Evolutionary conservation across 2,329 filamentous ascomycete species (phyloP).

Genomic region (Gnomoniopsis sp.): DNA sequence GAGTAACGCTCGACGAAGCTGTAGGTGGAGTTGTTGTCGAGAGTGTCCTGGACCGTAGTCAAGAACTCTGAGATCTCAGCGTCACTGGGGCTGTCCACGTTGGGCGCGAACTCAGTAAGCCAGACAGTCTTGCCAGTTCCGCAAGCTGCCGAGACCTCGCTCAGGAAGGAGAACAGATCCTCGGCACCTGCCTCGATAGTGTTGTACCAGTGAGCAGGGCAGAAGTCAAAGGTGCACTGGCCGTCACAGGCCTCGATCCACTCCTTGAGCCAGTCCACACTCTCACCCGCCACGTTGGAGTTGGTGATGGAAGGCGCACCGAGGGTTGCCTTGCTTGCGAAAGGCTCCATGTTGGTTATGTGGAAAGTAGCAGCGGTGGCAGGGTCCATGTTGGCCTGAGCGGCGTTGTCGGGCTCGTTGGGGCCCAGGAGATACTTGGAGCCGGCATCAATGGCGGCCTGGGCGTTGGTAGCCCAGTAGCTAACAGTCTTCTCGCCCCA

Average conservation of each 20-base stretch:
- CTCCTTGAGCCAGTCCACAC: slow-evolving; percentile 51
- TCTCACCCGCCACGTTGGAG: slow-evolving; percentile 46
- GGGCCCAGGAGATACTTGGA: slow-evolving; percentile 59
- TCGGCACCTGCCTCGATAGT: slow-evolving; percentile 35
- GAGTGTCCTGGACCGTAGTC: slow-evolving; percentile 40
- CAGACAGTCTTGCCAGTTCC: slow-evolving; percentile 48
- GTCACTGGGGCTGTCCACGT: slow-evolving; percentile 34
- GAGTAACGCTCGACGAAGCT: slow-evolving; percentile 53
- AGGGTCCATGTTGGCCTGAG: slow-evolving; percentile 59
- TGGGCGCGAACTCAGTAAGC: slow-evolving; percentile 63
- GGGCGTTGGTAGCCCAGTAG: slow-evolving; percentile 49
- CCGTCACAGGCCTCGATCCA: slow-evolving; percentile 51
- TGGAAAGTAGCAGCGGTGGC: slow-evolving; percentile 49
- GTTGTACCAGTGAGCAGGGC: slow-evolving; percentile 64
- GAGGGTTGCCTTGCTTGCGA: slow-evolving; percentile 49
- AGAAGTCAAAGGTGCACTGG: slow-evolving; percentile 56
- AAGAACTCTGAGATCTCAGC: slow-evolving; percentile 46
- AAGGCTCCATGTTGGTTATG: slow-evolving; percentile 53
- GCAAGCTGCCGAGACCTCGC: slow-evolving; percentile 42
- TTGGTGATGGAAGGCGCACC: slow-evolving; percentile 61
- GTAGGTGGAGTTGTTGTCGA: slow-evolving; percentile 43
- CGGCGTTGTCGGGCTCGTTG: slow-evolving; percentile 66
- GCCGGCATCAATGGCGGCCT: slow-evolving; percentile 50
- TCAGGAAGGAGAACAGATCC: slow-evolving; percentile 53
- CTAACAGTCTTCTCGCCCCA: slow-evolving; percentile 48